phyloP scores from a whole-genome alignment of 2,329 filamentous ascomycete species.

The Calonectria naviculata region DNA sequence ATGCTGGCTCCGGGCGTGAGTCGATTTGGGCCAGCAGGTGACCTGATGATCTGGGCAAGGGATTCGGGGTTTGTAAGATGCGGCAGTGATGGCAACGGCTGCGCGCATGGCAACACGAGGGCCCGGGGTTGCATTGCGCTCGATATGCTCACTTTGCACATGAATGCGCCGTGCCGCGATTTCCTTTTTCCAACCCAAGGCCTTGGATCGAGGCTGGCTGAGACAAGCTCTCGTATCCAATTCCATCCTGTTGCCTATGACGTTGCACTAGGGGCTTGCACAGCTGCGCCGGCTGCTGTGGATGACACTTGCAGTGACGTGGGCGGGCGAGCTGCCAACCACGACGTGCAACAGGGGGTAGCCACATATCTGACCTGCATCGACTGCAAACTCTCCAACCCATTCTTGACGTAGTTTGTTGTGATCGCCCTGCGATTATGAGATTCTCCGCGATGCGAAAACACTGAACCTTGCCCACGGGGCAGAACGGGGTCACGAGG shows the following conservation, averaged over 20 bases:
- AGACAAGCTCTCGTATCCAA: conserved; percentile 2
- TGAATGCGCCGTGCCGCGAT: neutral
- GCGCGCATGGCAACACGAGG: neutral
- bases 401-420: neutral
- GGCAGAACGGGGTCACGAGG: neutral
- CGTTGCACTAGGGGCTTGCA: neutral
- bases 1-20: conserved; percentile 4
- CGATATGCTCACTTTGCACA: neutral
- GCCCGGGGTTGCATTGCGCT: neutral
- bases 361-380: conserved; percentile 1
- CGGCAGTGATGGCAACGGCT: neutral
- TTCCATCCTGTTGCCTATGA: neutral
- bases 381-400: neutral
- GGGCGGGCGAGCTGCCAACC: conserved; percentile 20
- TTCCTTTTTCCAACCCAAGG: neutral
- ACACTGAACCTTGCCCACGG: neutral
- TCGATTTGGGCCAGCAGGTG: conserved; percentile 3
- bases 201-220: neutral
- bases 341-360: conserved; percentile 3
- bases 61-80: neutral
- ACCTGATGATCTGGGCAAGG: neutral
- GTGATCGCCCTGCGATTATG: neutral
- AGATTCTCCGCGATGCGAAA: neutral
- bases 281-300: neutral
- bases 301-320: conserved; percentile 23